A percentile compares a stretch with the other conserved stretches of the same genome.
These are phyloP conservation scores for Haberlea rhodopensis DNA, from an alignment of 257 asterid genomes.

Conservation along the genomic window DNA sequence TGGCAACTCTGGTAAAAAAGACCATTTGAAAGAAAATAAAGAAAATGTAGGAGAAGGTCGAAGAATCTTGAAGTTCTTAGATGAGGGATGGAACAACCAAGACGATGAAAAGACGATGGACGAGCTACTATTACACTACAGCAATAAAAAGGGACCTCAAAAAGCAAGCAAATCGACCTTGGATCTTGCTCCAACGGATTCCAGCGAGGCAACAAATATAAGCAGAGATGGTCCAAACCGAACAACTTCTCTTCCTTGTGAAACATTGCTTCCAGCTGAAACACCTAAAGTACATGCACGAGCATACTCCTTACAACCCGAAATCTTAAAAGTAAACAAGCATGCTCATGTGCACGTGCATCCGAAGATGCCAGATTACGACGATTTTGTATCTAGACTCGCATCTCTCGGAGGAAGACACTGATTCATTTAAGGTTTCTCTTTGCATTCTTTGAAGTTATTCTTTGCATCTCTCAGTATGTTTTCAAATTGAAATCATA, in stretches of 20 bases:
- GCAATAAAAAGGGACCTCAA: constrained; percentile 40
- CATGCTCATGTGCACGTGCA: constrained; percentile 46
- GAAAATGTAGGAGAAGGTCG: constrained; percentile 35
- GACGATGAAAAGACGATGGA: constrained; percentile 63
- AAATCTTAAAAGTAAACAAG: constrained; percentile 23
- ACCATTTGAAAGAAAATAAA: constrained; percentile 14
- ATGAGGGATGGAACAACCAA: constrained; percentile 23
- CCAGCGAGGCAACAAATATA: constrained; percentile 27
- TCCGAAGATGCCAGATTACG: constrained; percentile 75
- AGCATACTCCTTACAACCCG: constrained; percentile 56
- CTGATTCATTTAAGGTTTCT: neutral
- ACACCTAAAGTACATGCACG: constrained; percentile 39
- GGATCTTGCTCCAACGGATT: neutral
- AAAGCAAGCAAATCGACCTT: constrained; percentile 20
- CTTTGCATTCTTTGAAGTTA: constrained; percentile 14
- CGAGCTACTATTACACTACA: constrained; percentile 48
- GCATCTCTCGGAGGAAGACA: constrained; percentile 39
- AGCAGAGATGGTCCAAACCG: constrained; percentile 41
- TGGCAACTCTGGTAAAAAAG: constrained; percentile 8
- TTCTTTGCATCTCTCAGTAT: too few relatives aligned
- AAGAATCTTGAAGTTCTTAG: constrained; percentile 40
- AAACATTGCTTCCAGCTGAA: constrained; percentile 28
- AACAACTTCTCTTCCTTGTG: constrained; percentile 51
- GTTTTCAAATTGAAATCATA: neutral
- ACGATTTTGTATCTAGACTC: constrained; percentile 68